Conservation (phyloP, 2,329 filamentous ascomycete species). For the Monilinia laxa region DNA sequence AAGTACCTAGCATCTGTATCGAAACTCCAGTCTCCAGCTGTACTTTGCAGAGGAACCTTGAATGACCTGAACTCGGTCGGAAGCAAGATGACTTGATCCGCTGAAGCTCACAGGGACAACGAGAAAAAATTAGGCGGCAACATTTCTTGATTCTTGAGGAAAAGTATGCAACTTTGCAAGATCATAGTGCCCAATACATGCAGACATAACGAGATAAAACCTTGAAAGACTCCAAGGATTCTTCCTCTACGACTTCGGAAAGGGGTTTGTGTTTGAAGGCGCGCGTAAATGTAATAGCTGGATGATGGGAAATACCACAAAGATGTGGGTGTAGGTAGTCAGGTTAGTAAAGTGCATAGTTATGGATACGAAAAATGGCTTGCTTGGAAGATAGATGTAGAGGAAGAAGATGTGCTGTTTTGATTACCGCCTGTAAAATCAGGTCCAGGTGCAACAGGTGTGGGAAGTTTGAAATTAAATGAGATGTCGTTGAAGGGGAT, state of each 20-base stretch:
- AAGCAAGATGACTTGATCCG: constrained; percentile 7
- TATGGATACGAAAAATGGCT: constrained; percentile 18
- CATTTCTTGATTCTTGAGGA: not conserved
- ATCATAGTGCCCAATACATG: not conserved
- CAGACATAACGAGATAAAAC: constrained; percentile 2
- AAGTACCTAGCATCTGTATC: constrained; percentile 9
- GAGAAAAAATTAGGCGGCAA: constrained; percentile 19
- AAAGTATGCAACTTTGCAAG: constrained; percentile 26
- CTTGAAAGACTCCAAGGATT: constrained; percentile 1
- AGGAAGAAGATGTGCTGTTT: constrained; percentile 9
- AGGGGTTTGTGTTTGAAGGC: constrained; percentile 10
- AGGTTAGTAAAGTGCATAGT: not conserved
- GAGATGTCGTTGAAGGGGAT: not conserved
- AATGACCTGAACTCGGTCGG: constrained; percentile 9
- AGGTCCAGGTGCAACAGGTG: not conserved
- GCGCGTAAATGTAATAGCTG: constrained; percentile 1
- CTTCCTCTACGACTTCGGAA: constrained; percentile 23
- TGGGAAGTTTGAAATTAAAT: not conserved
- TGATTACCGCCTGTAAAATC: constrained; percentile 8
- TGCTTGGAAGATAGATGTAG: not conserved
- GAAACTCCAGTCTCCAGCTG: constrained; percentile 19
- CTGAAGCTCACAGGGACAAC: not conserved
- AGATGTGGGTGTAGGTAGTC: not conserved
- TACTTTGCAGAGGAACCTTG: constrained; percentile 2
- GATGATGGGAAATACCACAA: not conserved